Conservation (phyloP, 1,284 basidiomycete species). For the Ceratobasidium sp. region DNA sequence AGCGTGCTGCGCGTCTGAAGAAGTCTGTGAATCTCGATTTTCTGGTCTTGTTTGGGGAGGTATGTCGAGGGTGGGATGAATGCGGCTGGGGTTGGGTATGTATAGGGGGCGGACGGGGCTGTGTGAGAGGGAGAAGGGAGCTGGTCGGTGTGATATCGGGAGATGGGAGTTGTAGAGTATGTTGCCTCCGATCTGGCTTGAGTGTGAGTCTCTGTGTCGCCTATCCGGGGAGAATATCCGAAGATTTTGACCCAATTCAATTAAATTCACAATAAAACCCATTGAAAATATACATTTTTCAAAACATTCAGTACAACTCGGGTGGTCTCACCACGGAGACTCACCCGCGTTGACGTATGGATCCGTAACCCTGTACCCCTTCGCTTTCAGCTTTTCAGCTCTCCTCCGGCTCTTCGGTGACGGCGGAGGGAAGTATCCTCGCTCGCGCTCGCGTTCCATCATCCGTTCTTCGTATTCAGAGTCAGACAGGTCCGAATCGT, state of each 20-base stretch:
- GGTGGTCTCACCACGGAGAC: conserved; percentile 44
- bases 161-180: background rate
- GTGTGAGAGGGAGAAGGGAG: conserved; percentile 1
- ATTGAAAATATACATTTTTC: conserved; percentile 23
- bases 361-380: conserved; percentile 36
- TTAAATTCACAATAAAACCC: conserved; percentile 8
- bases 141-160: background rate
- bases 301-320: background rate
- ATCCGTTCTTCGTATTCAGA: background rate
- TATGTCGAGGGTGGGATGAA: conserved; percentile 5
- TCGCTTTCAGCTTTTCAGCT: conserved; percentile 26
- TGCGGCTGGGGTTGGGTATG: conserved; percentile 12
- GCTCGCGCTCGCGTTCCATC: background rate
- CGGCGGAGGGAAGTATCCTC: conserved; percentile 27
- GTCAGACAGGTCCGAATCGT: conserved; percentile 12
- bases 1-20: conserved; percentile 31
- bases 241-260: too few species aligned
- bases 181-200: background rate
- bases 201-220: background rate
- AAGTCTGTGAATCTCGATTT: conserved; percentile 39
- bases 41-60: conserved; percentile 12
- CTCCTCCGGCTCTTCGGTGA: conserved; percentile 17
- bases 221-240: too few species aligned
- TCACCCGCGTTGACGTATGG: conserved; percentile 35
- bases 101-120: background rate